These are phyloP conservation scores for Scheffersomyces amazonensis DNA, from an alignment of 805 yeast species.

Conservation along the genomic window DNA sequence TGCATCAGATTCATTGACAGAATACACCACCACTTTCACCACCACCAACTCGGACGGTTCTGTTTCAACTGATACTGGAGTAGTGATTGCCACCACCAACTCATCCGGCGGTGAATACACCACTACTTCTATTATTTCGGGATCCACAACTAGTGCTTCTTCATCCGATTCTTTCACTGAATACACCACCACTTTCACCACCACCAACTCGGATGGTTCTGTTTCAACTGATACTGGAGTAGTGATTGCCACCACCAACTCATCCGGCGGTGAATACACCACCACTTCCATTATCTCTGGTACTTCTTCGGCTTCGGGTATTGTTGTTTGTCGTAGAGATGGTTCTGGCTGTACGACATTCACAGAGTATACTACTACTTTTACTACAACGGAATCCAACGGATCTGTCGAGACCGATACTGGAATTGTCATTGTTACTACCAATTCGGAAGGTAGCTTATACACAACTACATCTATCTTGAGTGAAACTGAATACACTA, in stretches of 20 bases:
- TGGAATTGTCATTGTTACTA: constrained; percentile 13
- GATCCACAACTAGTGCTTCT: constrained; percentile 4
- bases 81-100: too few relatives aligned
- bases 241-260: constrained; percentile 5
- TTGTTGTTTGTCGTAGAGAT: constrained; percentile 2
- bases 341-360: constrained; percentile 6
- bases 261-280: constrained; percentile 13
- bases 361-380: constrained; percentile 7
- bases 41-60: too few relatives aligned
- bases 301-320: neutral
- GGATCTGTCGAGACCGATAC: constrained; percentile 6
- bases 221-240: constrained; percentile 12
- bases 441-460: constrained; percentile 13
- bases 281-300: constrained; percentile 10
- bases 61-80: too few relatives aligned
- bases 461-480: constrained; percentile 8
- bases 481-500: constrained; percentile 12
- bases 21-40: too few relatives aligned
- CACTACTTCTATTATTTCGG: neutral
- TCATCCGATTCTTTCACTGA: constrained; percentile 4
- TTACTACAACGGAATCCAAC: constrained; percentile 4
- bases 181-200: constrained; percentile 7
- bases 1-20: too few relatives aligned
- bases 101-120: constrained; percentile 2
- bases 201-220: constrained; percentile 10